Base-by-base conservation (phyloP, 2,329 filamentous ascomycete species). In the Trichoderma lentiforme region DNA sequence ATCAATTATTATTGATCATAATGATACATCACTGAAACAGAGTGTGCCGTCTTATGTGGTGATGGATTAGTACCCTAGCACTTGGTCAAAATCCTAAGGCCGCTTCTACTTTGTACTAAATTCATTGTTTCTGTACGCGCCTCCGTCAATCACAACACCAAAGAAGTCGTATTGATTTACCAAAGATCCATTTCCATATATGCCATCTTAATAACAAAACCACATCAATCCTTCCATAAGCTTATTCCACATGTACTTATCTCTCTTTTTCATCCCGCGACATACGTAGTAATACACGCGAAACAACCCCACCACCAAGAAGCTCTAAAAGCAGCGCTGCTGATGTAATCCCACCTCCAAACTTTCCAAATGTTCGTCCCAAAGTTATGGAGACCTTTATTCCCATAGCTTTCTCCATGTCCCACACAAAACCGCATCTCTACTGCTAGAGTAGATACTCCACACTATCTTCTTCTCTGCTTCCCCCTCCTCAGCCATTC, bases 271-370 rank as follows among this genome's bases (percentile, higher is more conserved):
- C n/a, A 24, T 14, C n/a, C n/a, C 5, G 11, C 21, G n/a, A 53
- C 9, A 53, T 36, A 1, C 21, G 4, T 14, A 18, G 24, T 26
- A 1, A 21, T 15, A 28, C 28, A 51, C 18, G n/a, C 43, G 1
- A 53, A 28, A 57, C 34, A 32, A 43, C 68, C 58, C 68, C 68
- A 28, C 36, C 15, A 15, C 1, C 21, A 65, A 21, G 8, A 51
- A 51, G 21, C 56, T 28, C 60, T 71, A 28, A 69, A 72, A 68
- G 71, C 71, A 60, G 64, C 66, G 66, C 66, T 70, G 71, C 71
- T 72, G 71, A 72, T 26, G 58, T 72, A 72, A 72, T 65, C 69
- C 53, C 62, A 57, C 71, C 71, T 65, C 61, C 32, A 72, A 64
- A 57, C 39, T 57, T 53, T 56, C 53, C 57, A 47, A 24, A 61